Conservation (phyloP, 2,329 filamentous ascomycete species). For the Colletotrichum zoysiae region DNA sequence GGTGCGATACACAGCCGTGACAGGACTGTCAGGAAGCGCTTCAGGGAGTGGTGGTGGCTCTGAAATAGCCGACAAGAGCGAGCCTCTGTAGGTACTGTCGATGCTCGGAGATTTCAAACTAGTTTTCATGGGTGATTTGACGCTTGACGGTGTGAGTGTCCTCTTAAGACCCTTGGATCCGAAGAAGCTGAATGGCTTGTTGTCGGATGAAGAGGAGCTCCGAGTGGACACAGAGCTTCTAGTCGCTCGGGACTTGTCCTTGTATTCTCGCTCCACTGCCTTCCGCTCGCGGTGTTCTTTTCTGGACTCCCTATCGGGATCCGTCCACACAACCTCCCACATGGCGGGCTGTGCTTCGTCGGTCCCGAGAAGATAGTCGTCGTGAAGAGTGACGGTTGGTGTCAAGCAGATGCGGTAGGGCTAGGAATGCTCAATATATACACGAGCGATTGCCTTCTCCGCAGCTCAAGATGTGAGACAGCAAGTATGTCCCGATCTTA, state of each 20-base stretch:
- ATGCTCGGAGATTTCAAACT: slow-evolving; percentile 26
- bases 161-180: slow-evolving; percentile 55
- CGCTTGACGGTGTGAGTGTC: slow-evolving; percentile 44
- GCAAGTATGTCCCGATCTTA: slow-evolving; percentile 2
- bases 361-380: background rate
- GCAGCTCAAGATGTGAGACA: background rate
- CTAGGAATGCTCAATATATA: slow-evolving; percentile 21
- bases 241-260: slow-evolving; percentile 48
- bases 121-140: slow-evolving; percentile 42
- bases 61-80: slow-evolving; percentile 32
- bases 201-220: slow-evolving; percentile 57
- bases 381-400: background rate
- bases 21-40: slow-evolving; percentile 21
- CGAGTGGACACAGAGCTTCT: slow-evolving; percentile 57
- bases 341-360: slow-evolving; percentile 51
- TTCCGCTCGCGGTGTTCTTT: slow-evolving; percentile 66
- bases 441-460: background rate
- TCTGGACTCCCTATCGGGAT: slow-evolving; percentile 65
- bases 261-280: slow-evolving; percentile 54
- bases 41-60: slow-evolving; percentile 20
- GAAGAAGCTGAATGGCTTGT: slow-evolving; percentile 60
- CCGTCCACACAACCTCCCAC: slow-evolving; percentile 72
- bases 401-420: background rate
- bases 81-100: slow-evolving; percentile 37
- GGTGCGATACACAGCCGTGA: slow-evolving; percentile 18